Percentiles rank a stretch among this genome's conserved stretches.
Conservation (phyloP, 2,329 filamentous ascomycete genomes). For the Fonsecaea nubica region DNA sequence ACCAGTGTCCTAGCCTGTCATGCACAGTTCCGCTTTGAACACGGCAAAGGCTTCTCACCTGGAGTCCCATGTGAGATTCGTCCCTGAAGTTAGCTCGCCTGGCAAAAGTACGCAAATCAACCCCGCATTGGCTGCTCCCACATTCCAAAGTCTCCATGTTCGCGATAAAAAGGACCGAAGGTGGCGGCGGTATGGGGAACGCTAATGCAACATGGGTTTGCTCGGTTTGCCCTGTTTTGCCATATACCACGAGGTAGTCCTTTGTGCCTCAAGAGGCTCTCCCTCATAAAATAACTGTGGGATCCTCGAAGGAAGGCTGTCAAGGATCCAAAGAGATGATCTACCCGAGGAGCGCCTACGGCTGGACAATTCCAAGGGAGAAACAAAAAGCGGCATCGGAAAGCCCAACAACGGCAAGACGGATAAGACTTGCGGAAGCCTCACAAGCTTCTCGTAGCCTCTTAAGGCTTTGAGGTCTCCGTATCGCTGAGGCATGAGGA, state of each 20-base stretch:
- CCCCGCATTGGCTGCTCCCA: not conserved
- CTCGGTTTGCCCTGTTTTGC: not conserved
- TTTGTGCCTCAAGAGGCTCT: not conserved
- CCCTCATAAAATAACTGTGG: not conserved
- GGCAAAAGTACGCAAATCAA: conserved; percentile 2
- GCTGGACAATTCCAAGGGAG: not conserved
- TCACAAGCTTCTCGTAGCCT: too few relatives aligned
- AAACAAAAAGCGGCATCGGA: not conserved
- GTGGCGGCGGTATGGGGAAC: conserved; percentile 2
- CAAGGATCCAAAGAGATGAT: not conserved
- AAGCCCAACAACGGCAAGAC: too few relatives aligned
- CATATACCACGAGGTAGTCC: not conserved
- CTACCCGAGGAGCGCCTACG: not conserved
- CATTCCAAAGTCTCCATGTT: not conserved
- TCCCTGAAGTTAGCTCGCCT: not conserved
- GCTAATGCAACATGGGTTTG: not conserved
- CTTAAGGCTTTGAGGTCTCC: too few relatives aligned
- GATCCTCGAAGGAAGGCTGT: too few relatives aligned
- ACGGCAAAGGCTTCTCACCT: not conserved
- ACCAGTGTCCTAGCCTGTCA: not conserved
- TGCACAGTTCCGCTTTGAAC: conserved; percentile 3
- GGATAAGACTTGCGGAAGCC: too few relatives aligned
- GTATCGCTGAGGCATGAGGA: not conserved
- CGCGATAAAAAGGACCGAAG: not conserved
- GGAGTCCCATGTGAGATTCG: not conserved